phyloP scores from a whole-genome alignment of 345 rosid genomes.

The Mercurialis annua region DNA sequence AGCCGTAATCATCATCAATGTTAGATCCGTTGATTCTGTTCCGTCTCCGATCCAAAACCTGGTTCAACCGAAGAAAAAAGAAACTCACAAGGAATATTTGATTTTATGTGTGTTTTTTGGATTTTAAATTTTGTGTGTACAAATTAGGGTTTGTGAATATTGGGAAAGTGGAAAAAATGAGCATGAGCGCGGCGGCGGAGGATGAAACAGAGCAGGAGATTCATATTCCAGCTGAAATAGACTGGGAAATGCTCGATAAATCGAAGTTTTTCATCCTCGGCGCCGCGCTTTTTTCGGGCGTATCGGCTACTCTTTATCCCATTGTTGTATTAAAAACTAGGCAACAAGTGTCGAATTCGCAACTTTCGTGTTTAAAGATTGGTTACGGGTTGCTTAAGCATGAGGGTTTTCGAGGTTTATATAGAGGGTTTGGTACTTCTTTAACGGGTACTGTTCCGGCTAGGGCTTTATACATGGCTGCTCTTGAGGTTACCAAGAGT shows the following conservation, averaged over 20 bases:
- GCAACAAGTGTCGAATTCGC: slow-evolving; percentile 64
- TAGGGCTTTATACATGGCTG: slow-evolving; percentile 85
- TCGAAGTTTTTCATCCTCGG: slow-evolving; percentile 85
- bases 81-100: too few species aligned
- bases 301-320: slow-evolving; percentile 78
- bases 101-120: background rate
- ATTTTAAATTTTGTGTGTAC: background rate
- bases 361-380: slow-evolving; percentile 50
- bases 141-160: slow-evolving; percentile 16
- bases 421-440: slow-evolving; percentile 89
- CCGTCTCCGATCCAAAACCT: slow-evolving; percentile 24
- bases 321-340: slow-evolving; percentile 76
- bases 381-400: slow-evolving; percentile 50
- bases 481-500: slow-evolving; percentile 82
- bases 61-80: slow-evolving; percentile 25
- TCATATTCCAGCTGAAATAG: slow-evolving; percentile 62
- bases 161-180: slow-evolving; percentile 49
- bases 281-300: slow-evolving; percentile 85
- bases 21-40: slow-evolving; percentile 21
- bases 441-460: slow-evolving; percentile 90
- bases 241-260: slow-evolving; percentile 92
- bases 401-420: slow-evolving; percentile 76
- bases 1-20: slow-evolving; percentile 8
- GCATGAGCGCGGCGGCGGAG: slow-evolving; percentile 56
- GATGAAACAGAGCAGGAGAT: slow-evolving; percentile 47